Base-by-base conservation (phyloP, 1,284 basidiomycete species). In the Anthracocystis panici-leucophaei region DNA sequence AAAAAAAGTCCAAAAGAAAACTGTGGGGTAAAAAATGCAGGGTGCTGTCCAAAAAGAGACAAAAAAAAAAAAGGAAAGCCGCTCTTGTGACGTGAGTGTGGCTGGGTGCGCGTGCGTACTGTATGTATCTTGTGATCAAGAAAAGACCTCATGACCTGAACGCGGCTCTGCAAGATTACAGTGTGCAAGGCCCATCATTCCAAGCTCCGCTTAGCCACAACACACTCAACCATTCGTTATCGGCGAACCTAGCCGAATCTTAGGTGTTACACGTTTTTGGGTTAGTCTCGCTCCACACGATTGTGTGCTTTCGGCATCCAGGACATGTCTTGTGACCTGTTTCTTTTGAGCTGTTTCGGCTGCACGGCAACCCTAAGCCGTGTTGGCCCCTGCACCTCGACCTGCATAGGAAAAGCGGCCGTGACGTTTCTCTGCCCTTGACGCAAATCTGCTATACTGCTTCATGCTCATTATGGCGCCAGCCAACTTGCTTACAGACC, bases 1-100 rank as follows among this genome's bases (percentile, higher is more conserved):
- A 18, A 8, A 31, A n/a, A 7, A 44, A 29, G 29, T 29, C 2
- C 51, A 18, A n/a, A 44, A 38, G 25, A 66, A 67, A 68, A 68
- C 59, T 68, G 65, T 62, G 60, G 65, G 65, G 65, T 63, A 45
- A 63, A 54, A 62, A 56, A 68, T 68, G 65, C 65, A 68, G 65
- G 65, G 65, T 68, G 57, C 60, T 38, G 35, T 38, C 35, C 11
- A 38, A 12, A 38, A 38, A 38, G 5, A 38, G 14, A 38, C 2
- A 12, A 12, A 12, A 16, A 38, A 38, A 45, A 58, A 50, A 63
- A 52, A 57, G 58, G 65, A 53, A 62, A 55, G 56, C 59, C 58
- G 57, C 56, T 7, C 48, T 49, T 46, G 55, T 68, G 65, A 57
- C 59, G 49, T 61, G 58, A 33, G 20, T 33, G 11, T 4, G 51